Evolutionary conservation across 2,329 filamentous ascomycete species (phyloP).

Genomic region (Aquanectria penicillioides): DNA sequence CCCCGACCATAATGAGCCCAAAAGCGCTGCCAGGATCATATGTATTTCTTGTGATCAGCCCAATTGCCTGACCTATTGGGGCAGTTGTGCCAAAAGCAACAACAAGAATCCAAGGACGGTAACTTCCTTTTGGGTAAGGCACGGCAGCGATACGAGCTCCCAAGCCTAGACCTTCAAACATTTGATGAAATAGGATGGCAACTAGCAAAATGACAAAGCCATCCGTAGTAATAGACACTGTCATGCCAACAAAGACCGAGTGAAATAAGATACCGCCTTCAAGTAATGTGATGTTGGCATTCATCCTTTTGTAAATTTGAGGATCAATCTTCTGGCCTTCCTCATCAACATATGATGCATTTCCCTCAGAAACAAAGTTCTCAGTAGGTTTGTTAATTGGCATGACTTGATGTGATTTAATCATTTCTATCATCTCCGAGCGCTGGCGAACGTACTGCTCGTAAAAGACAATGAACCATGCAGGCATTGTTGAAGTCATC

Average conservation of each 20-base stretch:
- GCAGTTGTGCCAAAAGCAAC: conserved; percentile 71
- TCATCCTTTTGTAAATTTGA: conserved; percentile 66
- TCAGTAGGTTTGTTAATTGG: conserved; percentile 41
- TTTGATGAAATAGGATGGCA: conserved; percentile 78
- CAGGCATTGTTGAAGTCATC: conserved; percentile 58
- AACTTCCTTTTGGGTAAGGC: conserved; percentile 64
- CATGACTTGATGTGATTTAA: conserved; percentile 48
- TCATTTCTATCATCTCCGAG: conserved; percentile 66
- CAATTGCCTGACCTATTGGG: conserved; percentile 72
- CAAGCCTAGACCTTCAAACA: conserved; percentile 74
- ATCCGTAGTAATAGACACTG: conserved; percentile 74
- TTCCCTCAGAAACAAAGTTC: conserved; percentile 41
- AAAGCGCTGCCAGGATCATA: conserved; percentile 73
- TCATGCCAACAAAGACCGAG: conserved; percentile 80
- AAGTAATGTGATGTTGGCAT: conserved; percentile 78
- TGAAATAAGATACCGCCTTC: conserved; percentile 85
- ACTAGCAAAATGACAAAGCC: conserved; percentile 74
- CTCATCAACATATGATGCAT: conserved; percentile 52
- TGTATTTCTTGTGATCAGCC: conserved; percentile 63
- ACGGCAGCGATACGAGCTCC: conserved; percentile 77
- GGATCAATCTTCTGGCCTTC: conserved; percentile 57
- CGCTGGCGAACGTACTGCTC: conserved; percentile 71
- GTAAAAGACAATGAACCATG: conserved; percentile 72
- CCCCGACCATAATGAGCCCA: conserved; percentile 70
- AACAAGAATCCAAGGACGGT: conserved; percentile 69